Base-by-base conservation (phyloP, 23 red algal genomes). In the Gracilariopsis chorda region DNA sequence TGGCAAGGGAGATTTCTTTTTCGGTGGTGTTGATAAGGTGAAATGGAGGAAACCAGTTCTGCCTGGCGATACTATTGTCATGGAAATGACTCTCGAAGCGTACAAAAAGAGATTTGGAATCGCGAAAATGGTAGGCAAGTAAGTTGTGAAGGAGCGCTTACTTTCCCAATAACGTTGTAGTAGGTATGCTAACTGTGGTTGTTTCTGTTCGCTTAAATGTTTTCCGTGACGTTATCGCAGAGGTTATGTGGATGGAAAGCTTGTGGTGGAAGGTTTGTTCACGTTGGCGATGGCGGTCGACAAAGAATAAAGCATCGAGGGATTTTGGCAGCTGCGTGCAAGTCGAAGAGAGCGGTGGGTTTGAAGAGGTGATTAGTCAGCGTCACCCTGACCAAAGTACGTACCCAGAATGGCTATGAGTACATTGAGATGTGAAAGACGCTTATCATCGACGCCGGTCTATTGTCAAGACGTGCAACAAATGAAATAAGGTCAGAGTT, bases 21-120 rank as follows among this genome's bases (percentile, higher is more conserved):
- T 94, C 56, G 96, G 93, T 21, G 88, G 88, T 62, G 91, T 98
- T 42, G 94, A 95, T 83, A 85, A 80, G 11, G 72, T 98, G 17
- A 90, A 91, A 43, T 98, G 91, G 87, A 55, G 93, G 53, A 83
- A 87, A 41, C 96, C 96, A 9, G 94, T 98, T 13, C 46, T 93
- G n/a, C 96, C 96, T 8, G 96, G 96, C 19, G 96, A 98, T 83
- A 89, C 83, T 62, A 77, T 98, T 37, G 92, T 95, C 16, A 91
- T 98, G 93, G 93, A 98, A 80, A 90, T 89, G 89, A 77, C 65
- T 46, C 57, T 95, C 19, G 75, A 78, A 60, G 33, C 56, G 36
- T 90, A 84, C 49, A 91, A 88, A 46, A 42, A 34, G 43, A 77
- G 87, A 9, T 95, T 95, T 57, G 96, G 96, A 11, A 94, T 98